These are phyloP conservation scores for Fusarium nygamai DNA, from an alignment of 2,329 filamentous ascomycete genomes.

Conservation along the genomic window DNA sequence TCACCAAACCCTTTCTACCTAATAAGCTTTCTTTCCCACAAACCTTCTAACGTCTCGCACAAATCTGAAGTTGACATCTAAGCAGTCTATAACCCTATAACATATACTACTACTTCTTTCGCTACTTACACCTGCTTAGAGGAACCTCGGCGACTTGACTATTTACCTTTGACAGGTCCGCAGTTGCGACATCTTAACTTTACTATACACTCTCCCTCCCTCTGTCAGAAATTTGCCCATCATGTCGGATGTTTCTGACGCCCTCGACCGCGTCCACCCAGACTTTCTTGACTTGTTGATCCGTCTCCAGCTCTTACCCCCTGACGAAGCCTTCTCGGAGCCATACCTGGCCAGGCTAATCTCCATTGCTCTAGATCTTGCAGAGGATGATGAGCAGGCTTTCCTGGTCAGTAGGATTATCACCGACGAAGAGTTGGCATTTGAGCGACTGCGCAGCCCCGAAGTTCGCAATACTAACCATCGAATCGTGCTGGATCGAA, in stretches of 20 bases:
- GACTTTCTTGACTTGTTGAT: slow-evolving; percentile 32
- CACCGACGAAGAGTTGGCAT: slow-evolving; percentile 34
- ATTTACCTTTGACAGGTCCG: neutral
- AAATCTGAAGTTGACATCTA: neutral
- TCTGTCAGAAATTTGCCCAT: neutral
- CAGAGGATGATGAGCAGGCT: slow-evolving; percentile 27
- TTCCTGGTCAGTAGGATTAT: slow-evolving; percentile 35
- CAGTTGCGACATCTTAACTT: neutral
- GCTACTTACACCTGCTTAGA: neutral
- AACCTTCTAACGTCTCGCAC: neutral
- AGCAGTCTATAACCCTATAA: neutral
- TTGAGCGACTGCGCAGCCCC: slow-evolving; percentile 15
- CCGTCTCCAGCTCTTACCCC: slow-evolving; percentile 6
- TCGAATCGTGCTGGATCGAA: slow-evolving; percentile 20
- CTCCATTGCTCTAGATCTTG: slow-evolving; percentile 33
- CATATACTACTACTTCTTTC: neutral
- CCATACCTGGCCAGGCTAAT: slow-evolving; percentile 24
- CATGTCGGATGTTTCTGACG: neutral
- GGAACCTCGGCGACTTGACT: neutral
- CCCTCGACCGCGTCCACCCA: slow-evolving; percentile 33
- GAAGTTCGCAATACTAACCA: slow-evolving; percentile 23
- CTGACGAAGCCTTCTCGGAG: slow-evolving; percentile 9
- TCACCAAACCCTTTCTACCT: neutral
- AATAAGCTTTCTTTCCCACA: neutral
- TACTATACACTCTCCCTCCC: too few species aligned